Conservation (phyloP, 768 basidiomycete genomes). For the Dentipellis sp. region DNA sequence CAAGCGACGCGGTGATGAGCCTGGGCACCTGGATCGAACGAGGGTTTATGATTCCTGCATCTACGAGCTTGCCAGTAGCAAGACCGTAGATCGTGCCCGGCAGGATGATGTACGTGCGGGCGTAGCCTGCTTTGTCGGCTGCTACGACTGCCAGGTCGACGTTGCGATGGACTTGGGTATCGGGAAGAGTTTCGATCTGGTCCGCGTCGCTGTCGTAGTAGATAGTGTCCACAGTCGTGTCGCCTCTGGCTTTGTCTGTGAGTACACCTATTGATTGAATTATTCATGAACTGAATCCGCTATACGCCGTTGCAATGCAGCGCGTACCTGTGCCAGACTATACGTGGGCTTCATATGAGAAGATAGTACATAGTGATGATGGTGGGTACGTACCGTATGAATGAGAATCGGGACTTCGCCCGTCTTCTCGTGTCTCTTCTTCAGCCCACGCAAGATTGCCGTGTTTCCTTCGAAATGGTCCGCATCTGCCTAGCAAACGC, state of each 20-base stretch:
- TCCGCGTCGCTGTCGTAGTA: constrained; percentile 43
- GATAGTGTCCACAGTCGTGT: constrained; percentile 26
- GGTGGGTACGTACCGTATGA: neutral
- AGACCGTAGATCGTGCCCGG: constrained; percentile 55
- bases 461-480: neutral
- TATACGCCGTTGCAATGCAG: neutral
- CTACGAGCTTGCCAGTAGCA: constrained; percentile 36
- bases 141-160: constrained; percentile 40
- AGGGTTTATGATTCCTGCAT: constrained; percentile 42
- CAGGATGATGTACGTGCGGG: constrained; percentile 41
- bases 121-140: constrained; percentile 41
- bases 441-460: neutral
- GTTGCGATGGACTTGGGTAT: constrained; percentile 35
- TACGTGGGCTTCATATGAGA: constrained; percentile 6
- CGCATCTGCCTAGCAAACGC: neutral
- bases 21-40: constrained; percentile 44
- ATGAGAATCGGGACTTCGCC: neutral
- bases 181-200: constrained; percentile 34
- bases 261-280: neutral
- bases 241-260: neutral
- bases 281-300: constrained; percentile 20
- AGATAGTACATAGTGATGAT: neutral
- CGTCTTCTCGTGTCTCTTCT: neutral
- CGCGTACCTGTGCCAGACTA: neutral
- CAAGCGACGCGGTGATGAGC: constrained; percentile 35